Evolutionary conservation across 768 basidiomycete genomes (phyloP).

Genomic region (Leccinum pellstonianum): DNA sequence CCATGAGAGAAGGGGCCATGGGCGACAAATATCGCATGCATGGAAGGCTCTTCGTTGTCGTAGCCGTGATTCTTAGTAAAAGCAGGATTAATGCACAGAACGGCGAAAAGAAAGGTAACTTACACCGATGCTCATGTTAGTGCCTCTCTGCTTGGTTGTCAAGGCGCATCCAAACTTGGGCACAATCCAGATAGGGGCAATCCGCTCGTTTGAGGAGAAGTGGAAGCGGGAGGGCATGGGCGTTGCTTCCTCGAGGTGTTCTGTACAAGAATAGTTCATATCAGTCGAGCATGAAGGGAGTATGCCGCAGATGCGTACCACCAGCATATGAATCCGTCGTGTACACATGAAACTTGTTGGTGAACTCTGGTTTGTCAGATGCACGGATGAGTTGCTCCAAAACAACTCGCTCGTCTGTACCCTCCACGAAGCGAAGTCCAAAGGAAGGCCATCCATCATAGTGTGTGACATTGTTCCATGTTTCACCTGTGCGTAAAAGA

Average conservation of each 20-base stretch:
- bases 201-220: conserved; percentile 68
- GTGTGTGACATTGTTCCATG: conserved; percentile 41
- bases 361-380: conserved; percentile 40
- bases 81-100: background rate
- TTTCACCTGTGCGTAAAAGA: conserved; percentile 16
- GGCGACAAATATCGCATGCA: conserved; percentile 90
- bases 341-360: conserved; percentile 63
- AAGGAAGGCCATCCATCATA: conserved; percentile 89
- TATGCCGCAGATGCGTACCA: conserved; percentile 3
- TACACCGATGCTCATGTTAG: conserved; percentile 75
- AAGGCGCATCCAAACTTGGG: conserved; percentile 80
- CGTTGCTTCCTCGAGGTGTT: conserved; percentile 12
- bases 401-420: conserved; percentile 56
- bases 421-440: conserved; percentile 71
- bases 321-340: conserved; percentile 25
- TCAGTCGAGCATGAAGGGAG: background rate
- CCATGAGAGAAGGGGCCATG: conserved; percentile 83
- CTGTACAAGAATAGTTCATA: conserved; percentile 2
- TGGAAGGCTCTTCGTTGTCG: conserved; percentile 71
- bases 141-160: conserved; percentile 61
- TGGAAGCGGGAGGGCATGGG: conserved; percentile 79
- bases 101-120: conserved; percentile 27
- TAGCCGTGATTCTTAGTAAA: conserved; percentile 79
- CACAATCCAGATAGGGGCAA: conserved; percentile 84
- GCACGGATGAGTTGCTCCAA: conserved; percentile 54